phyloP scores from a whole-genome alignment of 2,329 filamentous ascomycete genomes.

The Penicillium janthinellum region DNA sequence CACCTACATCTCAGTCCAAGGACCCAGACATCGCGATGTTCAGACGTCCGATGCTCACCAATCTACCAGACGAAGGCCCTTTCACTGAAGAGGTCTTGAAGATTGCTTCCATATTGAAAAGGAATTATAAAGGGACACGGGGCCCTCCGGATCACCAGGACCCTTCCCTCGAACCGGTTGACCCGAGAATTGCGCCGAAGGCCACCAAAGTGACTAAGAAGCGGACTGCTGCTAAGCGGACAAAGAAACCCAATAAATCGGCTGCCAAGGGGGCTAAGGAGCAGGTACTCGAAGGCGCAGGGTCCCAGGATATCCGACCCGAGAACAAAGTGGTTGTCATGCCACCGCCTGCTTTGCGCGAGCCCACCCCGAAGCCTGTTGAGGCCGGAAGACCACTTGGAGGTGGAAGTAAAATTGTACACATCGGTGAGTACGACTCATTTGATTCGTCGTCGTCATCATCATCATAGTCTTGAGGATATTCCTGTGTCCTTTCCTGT shows the following conservation, averaged over 20 bases:
- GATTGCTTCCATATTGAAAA: not conserved
- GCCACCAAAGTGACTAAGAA: not conserved
- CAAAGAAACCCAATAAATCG: not conserved
- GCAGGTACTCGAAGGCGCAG: not conserved
- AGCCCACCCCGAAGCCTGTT: not conserved
- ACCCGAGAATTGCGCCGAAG: not conserved
- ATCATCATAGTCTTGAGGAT: constrained; percentile 24
- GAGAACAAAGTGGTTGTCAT: not conserved
- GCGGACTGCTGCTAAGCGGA: not conserved
- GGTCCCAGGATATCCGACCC: not conserved
- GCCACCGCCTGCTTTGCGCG: not conserved
- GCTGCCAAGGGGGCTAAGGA: too few relatives aligned
- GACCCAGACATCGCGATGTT: not conserved
- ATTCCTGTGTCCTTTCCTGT: constrained; percentile 29
- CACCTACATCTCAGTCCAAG: too few relatives aligned
- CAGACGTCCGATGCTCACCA: not conserved
- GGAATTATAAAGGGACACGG: constrained; percentile 13
- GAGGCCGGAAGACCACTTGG: not conserved
- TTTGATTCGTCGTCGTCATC: constrained; percentile 23
- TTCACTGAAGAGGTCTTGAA: not conserved
- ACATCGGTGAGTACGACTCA: constrained; percentile 28
- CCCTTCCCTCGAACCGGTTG: not conserved
- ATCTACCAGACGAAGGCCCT: not conserved
- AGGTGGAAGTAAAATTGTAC: not conserved
- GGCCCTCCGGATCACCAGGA: not conserved